A percentile compares a stretch with the other conserved stretches of the same genome.
Evolutionary conservation across 108 stramenopile genomes (phyloP).

Genomic region (Halocafeteria seosinensis): DNA sequence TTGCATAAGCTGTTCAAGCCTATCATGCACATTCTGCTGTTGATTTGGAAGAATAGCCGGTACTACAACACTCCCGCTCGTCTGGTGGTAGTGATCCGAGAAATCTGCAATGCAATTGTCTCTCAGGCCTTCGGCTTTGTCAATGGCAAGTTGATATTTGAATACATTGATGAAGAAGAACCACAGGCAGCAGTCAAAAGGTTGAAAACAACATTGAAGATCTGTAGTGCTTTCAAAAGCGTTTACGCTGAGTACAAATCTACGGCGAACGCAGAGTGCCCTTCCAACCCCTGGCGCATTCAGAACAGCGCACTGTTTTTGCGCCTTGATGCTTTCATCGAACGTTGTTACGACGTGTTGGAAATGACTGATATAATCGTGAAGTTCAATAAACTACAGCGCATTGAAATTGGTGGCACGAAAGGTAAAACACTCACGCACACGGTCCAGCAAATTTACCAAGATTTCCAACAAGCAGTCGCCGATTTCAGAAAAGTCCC

Average conservation of each 20-base stretch:
- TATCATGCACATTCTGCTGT: constrained; percentile 56
- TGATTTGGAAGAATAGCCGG: constrained; percentile 74
- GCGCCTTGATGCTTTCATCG: constrained; percentile 65
- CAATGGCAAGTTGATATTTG: constrained; percentile 60
- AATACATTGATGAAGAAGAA: constrained; percentile 58
- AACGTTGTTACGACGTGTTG: constrained; percentile 65
- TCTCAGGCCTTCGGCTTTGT: constrained; percentile 56
- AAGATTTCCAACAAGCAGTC: constrained; percentile 54
- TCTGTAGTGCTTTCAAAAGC: constrained; percentile 59
- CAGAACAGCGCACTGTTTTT: constrained; percentile 71
- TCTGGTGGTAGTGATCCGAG: constrained; percentile 61
- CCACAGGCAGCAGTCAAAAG: constrained; percentile 48
- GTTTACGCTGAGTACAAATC: constrained; percentile 59
- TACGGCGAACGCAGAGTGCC: constrained; percentile 55
- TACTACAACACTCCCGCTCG: constrained; percentile 71
- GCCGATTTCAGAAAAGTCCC: constrained; percentile 52
- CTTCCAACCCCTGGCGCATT: constrained; percentile 53
- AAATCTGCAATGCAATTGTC: constrained; percentile 69
- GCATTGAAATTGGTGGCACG: constrained; percentile 65
- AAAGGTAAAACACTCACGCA: constrained; percentile 63
- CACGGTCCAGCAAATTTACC: constrained; percentile 54
- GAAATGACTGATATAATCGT: constrained; percentile 66
- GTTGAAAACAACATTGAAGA: constrained; percentile 33
- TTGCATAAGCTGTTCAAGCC: constrained; percentile 56
- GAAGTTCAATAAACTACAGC: constrained; percentile 61